phyloP scores from a whole-genome alignment of 2,329 filamentous ascomycete genomes.

The Ceratocystis cubensis region DNA sequence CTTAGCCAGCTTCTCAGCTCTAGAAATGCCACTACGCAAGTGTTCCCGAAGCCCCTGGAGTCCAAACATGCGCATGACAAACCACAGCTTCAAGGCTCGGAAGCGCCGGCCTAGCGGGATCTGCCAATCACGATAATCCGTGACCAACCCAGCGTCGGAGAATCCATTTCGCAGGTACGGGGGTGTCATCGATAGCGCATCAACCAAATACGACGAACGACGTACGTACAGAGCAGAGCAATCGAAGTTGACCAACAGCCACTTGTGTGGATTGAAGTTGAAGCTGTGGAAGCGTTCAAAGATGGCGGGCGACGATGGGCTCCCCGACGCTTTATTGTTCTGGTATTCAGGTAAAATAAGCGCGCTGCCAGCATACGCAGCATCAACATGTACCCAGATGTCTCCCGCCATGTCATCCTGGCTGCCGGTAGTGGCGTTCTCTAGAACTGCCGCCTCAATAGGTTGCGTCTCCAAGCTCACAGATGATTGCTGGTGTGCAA shows the following conservation, averaged over 20 bases:
- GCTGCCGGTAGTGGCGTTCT: slow-evolving; percentile 22
- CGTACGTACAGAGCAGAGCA: slow-evolving; percentile 68
- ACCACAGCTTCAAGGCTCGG: slow-evolving; percentile 86
- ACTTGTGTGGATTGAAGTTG: slow-evolving; percentile 96
- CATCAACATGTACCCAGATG: slow-evolving; percentile 89
- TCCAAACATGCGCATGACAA: slow-evolving; percentile 75
- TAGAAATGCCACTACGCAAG: slow-evolving; percentile 52
- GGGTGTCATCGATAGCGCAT: slow-evolving; percentile 65
- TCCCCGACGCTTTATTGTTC: slow-evolving; percentile 42
- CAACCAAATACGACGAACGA: slow-evolving; percentile 61
- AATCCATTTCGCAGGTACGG: slow-evolving; percentile 71
- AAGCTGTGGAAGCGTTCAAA: slow-evolving; percentile 69
- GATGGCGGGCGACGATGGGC: slow-evolving; percentile 31
- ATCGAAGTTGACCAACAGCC: slow-evolving; percentile 91
- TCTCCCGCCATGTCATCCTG: slow-evolving; percentile 31
- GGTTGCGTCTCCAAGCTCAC: neutral
- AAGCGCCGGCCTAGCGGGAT: slow-evolving; percentile 85
- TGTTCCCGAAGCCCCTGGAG: slow-evolving; percentile 61
- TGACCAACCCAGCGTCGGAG: slow-evolving; percentile 71
- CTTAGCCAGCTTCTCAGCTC: slow-evolving; percentile 58
- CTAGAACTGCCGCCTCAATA: neutral
- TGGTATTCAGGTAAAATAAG: slow-evolving; percentile 73
- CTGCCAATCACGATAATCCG: slow-evolving; percentile 95
- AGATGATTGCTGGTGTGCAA: neutral
- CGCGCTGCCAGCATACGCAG: slow-evolving; percentile 79